These are phyloP conservation scores for Hemisphaericaspora xylofermentans DNA, from an alignment of 1,139 yeast genomes.

Conservation along the genomic window DNA sequence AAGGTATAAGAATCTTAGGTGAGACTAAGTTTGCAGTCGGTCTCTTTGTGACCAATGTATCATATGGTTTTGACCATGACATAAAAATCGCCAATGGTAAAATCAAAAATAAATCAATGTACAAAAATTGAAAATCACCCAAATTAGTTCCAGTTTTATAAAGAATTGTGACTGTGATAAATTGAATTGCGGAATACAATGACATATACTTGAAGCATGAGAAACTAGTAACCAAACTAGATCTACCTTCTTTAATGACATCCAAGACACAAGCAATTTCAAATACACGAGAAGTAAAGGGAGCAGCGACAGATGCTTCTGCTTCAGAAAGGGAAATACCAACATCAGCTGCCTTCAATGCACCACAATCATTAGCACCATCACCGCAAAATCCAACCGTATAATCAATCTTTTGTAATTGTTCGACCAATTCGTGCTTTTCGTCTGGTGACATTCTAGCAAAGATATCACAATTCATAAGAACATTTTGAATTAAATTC, in stretches of 20 bases:
- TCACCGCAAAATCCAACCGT: slow-evolving; percentile 98
- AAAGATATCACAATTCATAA: slow-evolving; percentile 74
- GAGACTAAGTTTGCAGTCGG: slow-evolving; percentile 95
- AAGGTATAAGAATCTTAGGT: slow-evolving; percentile 78
- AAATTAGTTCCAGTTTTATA: slow-evolving; percentile 88
- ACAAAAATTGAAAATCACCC: slow-evolving; percentile 96
- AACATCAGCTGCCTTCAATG: slow-evolving; percentile 94
- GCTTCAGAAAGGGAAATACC: slow-evolving; percentile 96
- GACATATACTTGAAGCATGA: slow-evolving; percentile 98
- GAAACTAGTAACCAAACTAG: slow-evolving; percentile 90
- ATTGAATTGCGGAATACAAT: slow-evolving; percentile 92
- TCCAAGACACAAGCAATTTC: slow-evolving; percentile 91
- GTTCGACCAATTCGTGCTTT: slow-evolving; percentile 91
- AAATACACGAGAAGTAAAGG: slow-evolving; percentile 86
- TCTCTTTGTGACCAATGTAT: slow-evolving; percentile 60
- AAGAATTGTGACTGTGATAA: slow-evolving; percentile 77
- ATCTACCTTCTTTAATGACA: slow-evolving; percentile 91
- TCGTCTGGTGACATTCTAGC: slow-evolving; percentile 99
- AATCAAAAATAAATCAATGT: slow-evolving; percentile 86
- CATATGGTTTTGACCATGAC: slow-evolving; percentile 93
- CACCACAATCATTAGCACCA: slow-evolving; percentile 98
- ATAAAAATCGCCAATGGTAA: slow-evolving; percentile 92
- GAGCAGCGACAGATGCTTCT: slow-evolving; percentile 98
- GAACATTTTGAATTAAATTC: slow-evolving; percentile 50
- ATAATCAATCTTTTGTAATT: slow-evolving; percentile 78